Percentiles rank a stretch among this genome's conserved stretches.
These are phyloP conservation scores for Oehlia diaphana DNA, from an alignment of 192 early-diverging fungal species.

Conservation along the genomic window DNA sequence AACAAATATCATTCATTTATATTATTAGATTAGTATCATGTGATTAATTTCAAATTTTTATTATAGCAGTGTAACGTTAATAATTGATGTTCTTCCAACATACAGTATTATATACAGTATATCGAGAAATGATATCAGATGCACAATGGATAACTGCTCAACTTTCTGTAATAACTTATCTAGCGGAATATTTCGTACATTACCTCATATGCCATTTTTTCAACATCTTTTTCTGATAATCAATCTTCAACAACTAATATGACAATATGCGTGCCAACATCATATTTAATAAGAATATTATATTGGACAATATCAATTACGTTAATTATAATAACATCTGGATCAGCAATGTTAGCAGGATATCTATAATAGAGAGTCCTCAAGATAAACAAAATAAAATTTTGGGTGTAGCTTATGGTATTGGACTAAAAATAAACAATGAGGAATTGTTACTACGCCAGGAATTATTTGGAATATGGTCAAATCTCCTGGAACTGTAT, in stretches of 20 bases:
- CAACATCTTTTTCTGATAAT: background rate
- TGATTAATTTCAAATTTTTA: background rate
- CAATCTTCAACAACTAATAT: background rate
- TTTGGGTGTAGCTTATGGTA: no score
- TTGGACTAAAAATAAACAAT: no score
- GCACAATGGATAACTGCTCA: background rate
- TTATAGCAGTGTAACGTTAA: no score
- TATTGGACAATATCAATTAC: background rate
- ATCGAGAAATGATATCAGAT: background rate
- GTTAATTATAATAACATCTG: background rate
- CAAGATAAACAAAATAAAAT: no score
- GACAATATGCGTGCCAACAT: background rate
- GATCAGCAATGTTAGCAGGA: background rate
- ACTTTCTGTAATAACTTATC: background rate
- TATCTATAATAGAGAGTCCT: no score
- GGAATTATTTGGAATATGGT: no score
- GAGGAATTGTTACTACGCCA: no score
- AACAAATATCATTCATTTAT: no score
- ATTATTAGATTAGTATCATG: background rate
- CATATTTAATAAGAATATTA: background rate
- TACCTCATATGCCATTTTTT: slow-evolving; percentile 11
- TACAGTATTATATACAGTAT: background rate
- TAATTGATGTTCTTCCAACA: background rate
- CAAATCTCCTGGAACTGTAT: no score
- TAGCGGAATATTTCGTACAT: background rate